phyloP scores from a whole-genome alignment of 1,284 basidiomycete species.

The Ceratobasidium sp. region DNA sequence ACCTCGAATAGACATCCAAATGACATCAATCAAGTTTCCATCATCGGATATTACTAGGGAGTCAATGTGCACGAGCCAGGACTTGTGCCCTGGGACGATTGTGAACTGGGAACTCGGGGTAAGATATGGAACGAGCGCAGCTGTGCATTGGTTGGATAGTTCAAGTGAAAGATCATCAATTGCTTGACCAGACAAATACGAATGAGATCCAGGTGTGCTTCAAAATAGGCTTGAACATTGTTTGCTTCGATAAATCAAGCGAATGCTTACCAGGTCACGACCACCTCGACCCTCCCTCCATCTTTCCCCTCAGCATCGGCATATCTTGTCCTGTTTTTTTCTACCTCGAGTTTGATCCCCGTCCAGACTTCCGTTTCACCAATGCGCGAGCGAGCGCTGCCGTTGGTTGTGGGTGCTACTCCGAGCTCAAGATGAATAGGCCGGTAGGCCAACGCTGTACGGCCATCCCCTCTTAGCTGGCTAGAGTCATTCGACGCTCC shows the following conservation, averaged over 20 bases:
- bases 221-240: slow-evolving; percentile 47
- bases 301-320: slow-evolving; percentile 62
- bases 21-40: slow-evolving; percentile 79
- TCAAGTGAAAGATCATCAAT: slow-evolving; percentile 82
- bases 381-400: slow-evolving; percentile 78
- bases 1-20: slow-evolving; percentile 81
- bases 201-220: slow-evolving; percentile 84
- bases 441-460: slow-evolving; percentile 73
- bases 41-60: slow-evolving; percentile 76
- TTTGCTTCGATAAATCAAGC: not conserved
- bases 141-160: slow-evolving; percentile 67
- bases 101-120: slow-evolving; percentile 58
- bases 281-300: slow-evolving; percentile 72
- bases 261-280: slow-evolving; percentile 77
- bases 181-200: slow-evolving; percentile 70
- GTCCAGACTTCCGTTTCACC: slow-evolving; percentile 79
- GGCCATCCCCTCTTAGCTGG: slow-evolving; percentile 73
- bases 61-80: slow-evolving; percentile 80
- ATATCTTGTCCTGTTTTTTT: slow-evolving; percentile 57
- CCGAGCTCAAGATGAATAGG: slow-evolving; percentile 79
- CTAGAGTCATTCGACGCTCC: slow-evolving; percentile 64
- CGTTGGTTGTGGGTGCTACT: slow-evolving; percentile 80
- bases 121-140: slow-evolving; percentile 40
- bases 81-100: slow-evolving; percentile 74
- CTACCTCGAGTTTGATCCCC: slow-evolving; percentile 81